Percentiles rank a stretch among this genome's conserved stretches.
phyloP scores from a whole-genome alignment of 2,329 filamentous ascomycete genomes.

The Fusarium sororula region DNA sequence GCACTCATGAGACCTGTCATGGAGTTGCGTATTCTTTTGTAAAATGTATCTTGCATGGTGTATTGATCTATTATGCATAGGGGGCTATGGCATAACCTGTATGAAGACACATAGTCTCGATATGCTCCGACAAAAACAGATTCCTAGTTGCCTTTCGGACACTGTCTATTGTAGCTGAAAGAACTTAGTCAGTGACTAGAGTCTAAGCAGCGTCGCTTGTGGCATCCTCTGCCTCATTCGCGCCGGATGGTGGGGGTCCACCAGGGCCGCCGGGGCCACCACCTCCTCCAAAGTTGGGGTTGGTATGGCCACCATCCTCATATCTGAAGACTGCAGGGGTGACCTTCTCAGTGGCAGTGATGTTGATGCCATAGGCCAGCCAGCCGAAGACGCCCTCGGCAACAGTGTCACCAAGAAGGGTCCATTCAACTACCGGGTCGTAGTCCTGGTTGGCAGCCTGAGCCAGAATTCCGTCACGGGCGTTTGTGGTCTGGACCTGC shows the following conservation, averaged over 20 bases:
- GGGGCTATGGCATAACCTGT: neutral
- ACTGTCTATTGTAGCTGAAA: rapidly evolving
- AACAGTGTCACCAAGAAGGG: conserved; percentile 62
- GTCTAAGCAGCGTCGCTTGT: neutral
- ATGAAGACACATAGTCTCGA: too few relatives aligned
- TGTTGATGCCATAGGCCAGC: conserved; percentile 62
- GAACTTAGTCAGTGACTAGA: rapidly evolving
- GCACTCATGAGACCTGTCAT: too few relatives aligned
- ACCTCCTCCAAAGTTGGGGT: neutral
- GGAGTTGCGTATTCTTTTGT: rapidly evolving
- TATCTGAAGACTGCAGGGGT: conserved; percentile 2
- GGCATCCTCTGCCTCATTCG: neutral
- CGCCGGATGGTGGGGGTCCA: neutral
- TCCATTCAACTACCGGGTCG: conserved; percentile 67
- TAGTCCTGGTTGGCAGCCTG: conserved; percentile 63
- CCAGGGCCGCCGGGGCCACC: neutral
- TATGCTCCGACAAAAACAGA: too few relatives aligned
- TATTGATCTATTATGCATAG: neutral
- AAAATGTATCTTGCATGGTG: neutral
- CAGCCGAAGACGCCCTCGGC: conserved; percentile 63
- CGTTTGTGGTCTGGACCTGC: conserved; percentile 44
- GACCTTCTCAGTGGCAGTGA: neutral
- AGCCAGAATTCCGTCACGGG: neutral
- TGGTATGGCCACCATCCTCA: conserved; percentile 1
- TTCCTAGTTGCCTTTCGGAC: rapidly evolving